phyloP scores from a whole-genome alignment of 192 early-diverging fungal genomes.

The Rhizoclosmatium sp. region DNA sequence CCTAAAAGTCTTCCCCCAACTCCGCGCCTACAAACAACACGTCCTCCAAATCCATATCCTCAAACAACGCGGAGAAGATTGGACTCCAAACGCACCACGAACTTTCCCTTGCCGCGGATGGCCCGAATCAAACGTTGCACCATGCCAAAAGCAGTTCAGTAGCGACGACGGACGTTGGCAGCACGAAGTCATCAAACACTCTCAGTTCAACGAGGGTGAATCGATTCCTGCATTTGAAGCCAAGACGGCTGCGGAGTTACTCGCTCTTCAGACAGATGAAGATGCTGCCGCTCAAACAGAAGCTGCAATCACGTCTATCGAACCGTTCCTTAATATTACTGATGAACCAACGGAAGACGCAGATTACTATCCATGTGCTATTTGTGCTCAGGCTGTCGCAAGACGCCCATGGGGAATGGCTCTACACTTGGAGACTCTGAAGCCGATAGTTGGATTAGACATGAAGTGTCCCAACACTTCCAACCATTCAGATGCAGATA shows the following conservation, averaged over 20 bases:
- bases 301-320: constrained; percentile 16
- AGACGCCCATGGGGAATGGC: constrained; percentile 59
- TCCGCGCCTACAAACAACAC: constrained; percentile 55
- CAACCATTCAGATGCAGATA: constrained; percentile 17
- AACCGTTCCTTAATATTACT: constrained; percentile 28
- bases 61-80: constrained; percentile 52
- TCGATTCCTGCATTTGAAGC: constrained; percentile 39
- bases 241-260: constrained; percentile 1
- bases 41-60: constrained; percentile 63
- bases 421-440: constrained; percentile 63
- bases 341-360: constrained; percentile 34
- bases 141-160: constrained; percentile 50
- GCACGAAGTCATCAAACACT: constrained; percentile 60
- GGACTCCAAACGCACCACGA: constrained; percentile 45
- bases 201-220: constrained; percentile 42
- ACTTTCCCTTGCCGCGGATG: constrained; percentile 36
- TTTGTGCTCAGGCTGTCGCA: constrained; percentile 63
- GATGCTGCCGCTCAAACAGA: constrained; percentile 43
- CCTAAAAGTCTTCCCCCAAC: constrained; percentile 45
- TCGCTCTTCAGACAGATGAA: constrained; percentile 28
- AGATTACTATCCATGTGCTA: constrained; percentile 57
- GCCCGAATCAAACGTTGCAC: constrained; percentile 1
- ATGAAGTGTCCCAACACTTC: constrained; percentile 53
- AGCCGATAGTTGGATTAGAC: constrained; percentile 59
- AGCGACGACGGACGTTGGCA: constrained; percentile 47